A percentile compares a stretch with the other conserved stretches of the same genome.
Conservation (phyloP, 2,329 filamentous ascomycete species). For the Fusarium globosum region DNA sequence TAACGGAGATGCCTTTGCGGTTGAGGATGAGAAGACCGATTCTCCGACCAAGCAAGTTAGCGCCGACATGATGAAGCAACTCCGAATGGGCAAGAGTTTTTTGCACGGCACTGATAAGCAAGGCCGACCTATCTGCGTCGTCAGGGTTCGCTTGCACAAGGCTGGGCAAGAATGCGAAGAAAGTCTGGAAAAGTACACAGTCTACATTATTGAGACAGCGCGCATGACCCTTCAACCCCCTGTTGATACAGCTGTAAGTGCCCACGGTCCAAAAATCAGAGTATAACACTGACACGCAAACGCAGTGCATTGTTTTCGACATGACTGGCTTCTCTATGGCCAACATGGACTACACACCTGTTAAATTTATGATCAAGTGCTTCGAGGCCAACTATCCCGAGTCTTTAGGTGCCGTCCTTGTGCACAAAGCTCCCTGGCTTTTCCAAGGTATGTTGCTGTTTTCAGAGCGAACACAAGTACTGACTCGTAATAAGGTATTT, state of each 20-base stretch:
- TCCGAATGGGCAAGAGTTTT: conserved; percentile 92
- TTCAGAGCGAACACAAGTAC: background rate
- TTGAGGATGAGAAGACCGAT: conserved; percentile 69
- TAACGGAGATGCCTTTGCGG: conserved; percentile 76
- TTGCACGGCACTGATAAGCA: conserved; percentile 87
- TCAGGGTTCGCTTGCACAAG: conserved; percentile 84
- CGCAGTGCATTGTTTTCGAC: conserved; percentile 90
- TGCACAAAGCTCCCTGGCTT: conserved; percentile 97
- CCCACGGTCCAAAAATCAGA: background rate
- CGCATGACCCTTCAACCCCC: conserved; percentile 82
- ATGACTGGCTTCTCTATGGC: conserved; percentile 94
- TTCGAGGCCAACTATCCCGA: conserved; percentile 99
- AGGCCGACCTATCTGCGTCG: conserved; percentile 87
- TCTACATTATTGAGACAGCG: conserved; percentile 95
- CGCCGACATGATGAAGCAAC: conserved; percentile 83
- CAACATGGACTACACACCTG: conserved; percentile 98
- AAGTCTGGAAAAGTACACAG: conserved; percentile 87
- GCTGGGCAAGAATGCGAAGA: conserved; percentile 85
- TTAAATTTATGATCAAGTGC: conserved; percentile 99
- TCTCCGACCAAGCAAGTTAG: conserved; percentile 72
- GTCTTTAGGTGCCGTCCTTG: conserved; percentile 86
- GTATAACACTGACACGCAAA: conserved; percentile 35
- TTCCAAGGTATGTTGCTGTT: conserved; percentile 79
- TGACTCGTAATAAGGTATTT: conserved; percentile 72
- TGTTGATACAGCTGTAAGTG: conserved; percentile 89